These are phyloP conservation scores for Neurospora sp. DNA, from an alignment of 2,329 filamentous ascomycete species.

Conservation along the genomic window DNA sequence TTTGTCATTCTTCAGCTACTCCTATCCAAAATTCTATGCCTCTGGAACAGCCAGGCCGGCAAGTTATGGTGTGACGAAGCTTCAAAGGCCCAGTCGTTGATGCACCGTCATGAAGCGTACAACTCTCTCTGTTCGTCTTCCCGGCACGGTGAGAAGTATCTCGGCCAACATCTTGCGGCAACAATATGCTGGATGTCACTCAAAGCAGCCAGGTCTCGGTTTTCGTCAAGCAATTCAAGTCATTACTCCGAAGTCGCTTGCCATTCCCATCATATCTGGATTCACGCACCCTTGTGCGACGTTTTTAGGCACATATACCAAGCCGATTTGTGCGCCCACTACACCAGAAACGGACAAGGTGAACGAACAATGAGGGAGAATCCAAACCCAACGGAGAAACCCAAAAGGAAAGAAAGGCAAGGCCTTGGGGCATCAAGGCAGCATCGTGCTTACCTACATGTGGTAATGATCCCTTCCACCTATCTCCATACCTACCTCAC, in stretches of 20 bases:
- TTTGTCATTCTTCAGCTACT: background rate
- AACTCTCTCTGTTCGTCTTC: background rate
- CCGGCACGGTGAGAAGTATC: background rate
- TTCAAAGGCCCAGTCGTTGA: background rate
- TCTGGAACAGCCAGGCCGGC: background rate
- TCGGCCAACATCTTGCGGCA: background rate
- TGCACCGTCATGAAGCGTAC: background rate
- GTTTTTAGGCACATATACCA: background rate
- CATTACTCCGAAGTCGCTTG: background rate
- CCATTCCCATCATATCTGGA: background rate
- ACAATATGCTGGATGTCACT: background rate
- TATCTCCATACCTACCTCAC: background rate
- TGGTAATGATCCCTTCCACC: background rate
- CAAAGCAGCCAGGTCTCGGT: background rate
- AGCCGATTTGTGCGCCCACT: background rate
- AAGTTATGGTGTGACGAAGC: background rate
- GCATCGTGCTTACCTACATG: background rate
- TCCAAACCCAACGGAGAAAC: background rate
- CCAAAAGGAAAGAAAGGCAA: background rate
- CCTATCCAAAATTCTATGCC: background rate
- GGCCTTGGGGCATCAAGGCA: background rate
- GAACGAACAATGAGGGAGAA: background rate
- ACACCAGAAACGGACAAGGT: background rate
- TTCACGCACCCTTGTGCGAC: background rate
- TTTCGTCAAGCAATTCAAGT: background rate